Percentiles rank a stretch among this genome's conserved stretches.
Evolutionary conservation across 2,329 filamentous ascomycete species (phyloP).

Genomic region (Neofusicoccum parvum): DNA sequence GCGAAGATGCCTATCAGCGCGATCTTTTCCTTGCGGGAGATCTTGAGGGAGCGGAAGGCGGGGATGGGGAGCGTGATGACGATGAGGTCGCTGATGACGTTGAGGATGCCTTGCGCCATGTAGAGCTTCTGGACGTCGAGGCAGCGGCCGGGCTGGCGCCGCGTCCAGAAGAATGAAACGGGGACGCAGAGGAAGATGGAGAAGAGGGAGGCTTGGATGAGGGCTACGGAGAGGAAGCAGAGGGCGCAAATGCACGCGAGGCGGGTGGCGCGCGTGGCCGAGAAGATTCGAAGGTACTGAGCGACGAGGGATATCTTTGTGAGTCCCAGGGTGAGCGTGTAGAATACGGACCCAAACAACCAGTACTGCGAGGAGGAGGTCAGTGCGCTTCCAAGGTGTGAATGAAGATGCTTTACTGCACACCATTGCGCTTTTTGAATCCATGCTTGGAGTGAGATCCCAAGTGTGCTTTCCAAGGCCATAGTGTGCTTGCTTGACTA

Average conservation of each 20-base stretch:
- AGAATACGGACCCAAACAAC: not conserved
- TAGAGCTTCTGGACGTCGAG: not conserved
- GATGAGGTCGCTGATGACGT: not conserved
- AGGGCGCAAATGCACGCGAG: conserved; percentile 42
- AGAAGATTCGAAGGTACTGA: not conserved
- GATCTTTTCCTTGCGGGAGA: not conserved
- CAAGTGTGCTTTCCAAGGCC: too few relatives aligned
- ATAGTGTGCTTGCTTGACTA: too few relatives aligned
- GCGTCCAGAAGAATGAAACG: not conserved
- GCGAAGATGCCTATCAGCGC: not conserved
- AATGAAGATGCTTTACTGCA: too few relatives aligned
- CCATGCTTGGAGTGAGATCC: too few relatives aligned
- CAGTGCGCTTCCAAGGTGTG: too few relatives aligned
- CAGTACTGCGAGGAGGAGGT: not conserved
- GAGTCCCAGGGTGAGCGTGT: not conserved
- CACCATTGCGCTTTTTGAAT: too few relatives aligned
- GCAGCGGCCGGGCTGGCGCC: not conserved
- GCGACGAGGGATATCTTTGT: not conserved
- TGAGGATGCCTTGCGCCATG: not conserved
- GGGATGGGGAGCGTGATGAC: not conserved
- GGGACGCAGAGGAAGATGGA: conserved; percentile 63
- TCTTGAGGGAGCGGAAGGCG: not conserved
- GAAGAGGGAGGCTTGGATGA: conserved; percentile 84
- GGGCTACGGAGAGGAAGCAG: conserved; percentile 66
- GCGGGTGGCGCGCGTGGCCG: not conserved